phyloP scores from a whole-genome alignment of 2,329 filamentous ascomycete genomes.

The Alternaria brassicicola region DNA sequence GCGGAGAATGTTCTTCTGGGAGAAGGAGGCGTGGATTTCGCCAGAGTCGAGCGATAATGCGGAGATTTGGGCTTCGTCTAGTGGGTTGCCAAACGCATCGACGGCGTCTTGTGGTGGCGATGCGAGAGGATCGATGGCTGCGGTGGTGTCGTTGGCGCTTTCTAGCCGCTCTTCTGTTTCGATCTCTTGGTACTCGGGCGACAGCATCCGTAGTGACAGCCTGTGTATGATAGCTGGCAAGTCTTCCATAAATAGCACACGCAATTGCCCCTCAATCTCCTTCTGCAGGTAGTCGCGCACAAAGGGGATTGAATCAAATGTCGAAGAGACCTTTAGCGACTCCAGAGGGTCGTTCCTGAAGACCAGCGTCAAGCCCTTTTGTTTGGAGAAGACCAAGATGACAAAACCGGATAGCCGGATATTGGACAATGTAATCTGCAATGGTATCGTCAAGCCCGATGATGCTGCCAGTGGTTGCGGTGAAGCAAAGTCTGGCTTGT shows the following conservation, averaged over 20 bases:
- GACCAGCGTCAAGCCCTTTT: constrained; percentile 94
- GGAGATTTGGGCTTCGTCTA: constrained; percentile 77
- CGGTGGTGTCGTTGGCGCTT: constrained; percentile 58
- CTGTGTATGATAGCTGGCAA: constrained; percentile 95
- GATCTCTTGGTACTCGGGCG: constrained; percentile 78
- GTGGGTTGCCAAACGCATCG: constrained; percentile 76
- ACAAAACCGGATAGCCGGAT: constrained; percentile 97
- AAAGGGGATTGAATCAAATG: constrained; percentile 98
- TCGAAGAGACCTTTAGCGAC: constrained; percentile 97
- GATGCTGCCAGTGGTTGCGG: constrained; percentile 90
- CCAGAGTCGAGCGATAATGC: constrained; percentile 78
- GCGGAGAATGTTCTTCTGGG: constrained; percentile 88
- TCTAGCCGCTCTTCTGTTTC: constrained; percentile 63
- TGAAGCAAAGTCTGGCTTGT: constrained; percentile 89
- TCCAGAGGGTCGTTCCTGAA: constrained; percentile 98
- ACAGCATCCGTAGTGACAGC: constrained; percentile 86
- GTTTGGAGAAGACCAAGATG: constrained; percentile 94
- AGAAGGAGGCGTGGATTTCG: constrained; percentile 89
- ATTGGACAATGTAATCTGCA: constrained; percentile 94
- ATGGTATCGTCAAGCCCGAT: constrained; percentile 92
- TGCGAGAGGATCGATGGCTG: constrained; percentile 77
- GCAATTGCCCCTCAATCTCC: constrained; percentile 91
- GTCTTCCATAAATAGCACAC: constrained; percentile 97
- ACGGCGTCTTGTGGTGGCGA: constrained; percentile 82
- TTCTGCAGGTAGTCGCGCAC: constrained; percentile 96